Percentiles rank a stretch among this genome's conserved stretches.
These are phyloP conservation scores for Saturnispora gosingensis DNA, from an alignment of 805 yeast species.

Conservation along the genomic window DNA sequence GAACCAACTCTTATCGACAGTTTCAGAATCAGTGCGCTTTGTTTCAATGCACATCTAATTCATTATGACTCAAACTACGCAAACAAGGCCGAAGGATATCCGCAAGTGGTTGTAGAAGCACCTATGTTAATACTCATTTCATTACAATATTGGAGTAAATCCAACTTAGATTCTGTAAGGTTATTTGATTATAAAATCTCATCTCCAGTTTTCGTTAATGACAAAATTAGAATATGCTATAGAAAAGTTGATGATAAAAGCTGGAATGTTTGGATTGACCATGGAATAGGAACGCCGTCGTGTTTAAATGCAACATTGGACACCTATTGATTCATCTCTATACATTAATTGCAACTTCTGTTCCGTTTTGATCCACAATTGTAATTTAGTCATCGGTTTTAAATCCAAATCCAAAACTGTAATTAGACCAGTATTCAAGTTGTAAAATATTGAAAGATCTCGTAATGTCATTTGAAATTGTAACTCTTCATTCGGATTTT, in stretches of 20 bases:
- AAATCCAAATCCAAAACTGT: constrained; percentile 41
- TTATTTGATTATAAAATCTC: constrained; percentile 39
- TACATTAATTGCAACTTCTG: constrained; percentile 10
- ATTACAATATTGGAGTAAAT: constrained; percentile 35
- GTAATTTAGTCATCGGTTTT: constrained; percentile 35
- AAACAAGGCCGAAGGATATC: constrained; percentile 44
- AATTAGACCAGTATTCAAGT: constrained; percentile 21
- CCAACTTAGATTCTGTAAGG: not conserved
- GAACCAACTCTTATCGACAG: constrained; percentile 36
- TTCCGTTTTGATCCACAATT: constrained; percentile 34
- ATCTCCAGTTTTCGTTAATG: constrained; percentile 40
- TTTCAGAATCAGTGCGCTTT: constrained; percentile 61
- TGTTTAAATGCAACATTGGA: constrained; percentile 16
- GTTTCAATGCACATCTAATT: constrained; percentile 76
- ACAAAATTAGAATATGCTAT: constrained; percentile 25
- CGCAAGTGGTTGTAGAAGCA: constrained; percentile 64
- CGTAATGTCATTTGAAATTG: constrained; percentile 41
- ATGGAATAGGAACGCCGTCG: constrained; percentile 1
- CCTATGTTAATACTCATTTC: constrained; percentile 62
- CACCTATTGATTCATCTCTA: not conserved
- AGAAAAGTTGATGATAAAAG: constrained; percentile 1
- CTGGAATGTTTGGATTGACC: constrained; percentile 24
- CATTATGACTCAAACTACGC: constrained; percentile 63
- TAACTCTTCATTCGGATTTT: constrained; percentile 33
- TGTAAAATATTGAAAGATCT: constrained; percentile 42